A percentile compares a stretch with the other conserved stretches of the same genome.
phyloP scores from a whole-genome alignment of 2,329 filamentous ascomycete species.

The Leptographium lundbergii region DNA sequence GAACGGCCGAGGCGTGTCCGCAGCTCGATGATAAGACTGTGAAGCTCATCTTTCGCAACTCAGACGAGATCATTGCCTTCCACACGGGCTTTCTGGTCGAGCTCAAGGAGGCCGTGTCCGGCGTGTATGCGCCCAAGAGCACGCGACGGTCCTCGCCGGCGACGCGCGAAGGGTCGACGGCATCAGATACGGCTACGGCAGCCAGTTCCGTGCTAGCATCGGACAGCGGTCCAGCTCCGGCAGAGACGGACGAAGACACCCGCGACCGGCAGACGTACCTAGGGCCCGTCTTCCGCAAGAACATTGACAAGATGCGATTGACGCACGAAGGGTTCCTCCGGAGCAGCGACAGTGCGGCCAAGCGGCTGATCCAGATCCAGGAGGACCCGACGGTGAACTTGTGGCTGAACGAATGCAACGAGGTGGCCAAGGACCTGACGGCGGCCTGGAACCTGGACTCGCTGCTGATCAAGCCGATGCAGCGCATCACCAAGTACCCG shows the following conservation, averaged over 20 bases:
- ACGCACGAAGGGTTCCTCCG: slow-evolving; percentile 51
- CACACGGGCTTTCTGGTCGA: slow-evolving; percentile 68
- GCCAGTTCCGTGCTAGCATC: slow-evolving; percentile 9
- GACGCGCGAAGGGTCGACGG: slow-evolving; percentile 15
- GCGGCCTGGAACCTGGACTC: slow-evolving; percentile 92
- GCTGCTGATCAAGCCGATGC: slow-evolving; percentile 92
- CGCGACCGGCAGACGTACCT: slow-evolving; percentile 40
- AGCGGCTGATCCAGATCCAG: slow-evolving; percentile 49
- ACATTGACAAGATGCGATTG: slow-evolving; percentile 47
- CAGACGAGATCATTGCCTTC: slow-evolving; percentile 79
- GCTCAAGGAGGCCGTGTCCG: slow-evolving; percentile 67
- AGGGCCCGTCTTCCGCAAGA: slow-evolving; percentile 39
- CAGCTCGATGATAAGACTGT: slow-evolving; percentile 73
- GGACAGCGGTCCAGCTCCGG: slow-evolving; percentile 15
- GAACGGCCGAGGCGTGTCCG: slow-evolving; percentile 71
- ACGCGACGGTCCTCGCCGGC: slow-evolving; percentile 11
- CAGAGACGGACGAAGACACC: slow-evolving; percentile 29
- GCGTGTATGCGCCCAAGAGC: slow-evolving; percentile 58
- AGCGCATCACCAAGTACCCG: slow-evolving; percentile 87
- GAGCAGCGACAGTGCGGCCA: slow-evolving; percentile 49
- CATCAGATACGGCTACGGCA: slow-evolving; percentile 17
- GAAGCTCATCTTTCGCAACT: slow-evolving; percentile 85
- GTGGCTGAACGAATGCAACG: slow-evolving; percentile 88
- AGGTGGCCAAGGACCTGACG: slow-evolving; percentile 84
- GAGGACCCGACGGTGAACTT: slow-evolving; percentile 55